Conservation (phyloP, 768 basidiomycete species). For the Suillus lakei region DNA sequence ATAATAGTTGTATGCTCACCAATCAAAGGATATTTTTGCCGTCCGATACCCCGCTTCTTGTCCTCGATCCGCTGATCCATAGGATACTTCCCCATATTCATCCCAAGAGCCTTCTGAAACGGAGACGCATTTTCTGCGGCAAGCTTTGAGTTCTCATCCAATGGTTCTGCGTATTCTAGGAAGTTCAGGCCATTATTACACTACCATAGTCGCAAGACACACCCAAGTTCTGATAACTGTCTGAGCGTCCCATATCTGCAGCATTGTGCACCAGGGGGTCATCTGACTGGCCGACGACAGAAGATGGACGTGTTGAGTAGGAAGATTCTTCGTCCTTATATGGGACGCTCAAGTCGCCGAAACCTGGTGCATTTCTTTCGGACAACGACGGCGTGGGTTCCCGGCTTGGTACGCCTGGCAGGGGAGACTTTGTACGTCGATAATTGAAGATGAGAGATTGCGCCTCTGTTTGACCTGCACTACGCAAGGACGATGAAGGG, state of each 20-base stretch:
- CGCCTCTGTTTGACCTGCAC: slow-evolving; percentile 23
- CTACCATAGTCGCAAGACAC: slow-evolving; percentile 5
- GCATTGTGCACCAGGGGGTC: slow-evolving; percentile 52
- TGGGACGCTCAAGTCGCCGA: slow-evolving; percentile 13
- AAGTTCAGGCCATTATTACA: slow-evolving; percentile 9
- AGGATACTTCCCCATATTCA: slow-evolving; percentile 53
- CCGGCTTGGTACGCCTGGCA: slow-evolving; percentile 15
- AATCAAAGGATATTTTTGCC: slow-evolving; percentile 79
- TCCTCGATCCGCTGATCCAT: slow-evolving; percentile 84
- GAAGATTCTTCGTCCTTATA: slow-evolving; percentile 32
- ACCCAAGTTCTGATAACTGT: slow-evolving; percentile 62
- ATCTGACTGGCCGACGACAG: slow-evolving; percentile 27
- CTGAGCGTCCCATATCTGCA: slow-evolving; percentile 43
- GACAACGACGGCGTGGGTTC: slow-evolving; percentile 22
- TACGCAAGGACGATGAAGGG: slow-evolving; percentile 9
- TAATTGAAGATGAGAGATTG: slow-evolving; percentile 32
- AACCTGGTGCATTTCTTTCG: slow-evolving; percentile 11
- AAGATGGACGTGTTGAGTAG: slow-evolving; percentile 16
- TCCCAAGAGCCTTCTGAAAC: slow-evolving; percentile 47
- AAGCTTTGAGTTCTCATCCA: slow-evolving; percentile 26
- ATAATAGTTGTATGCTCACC: slow-evolving; percentile 49
- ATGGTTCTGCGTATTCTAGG: slow-evolving; percentile 70
- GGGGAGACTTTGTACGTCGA: slow-evolving; percentile 17
- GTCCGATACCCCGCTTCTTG: slow-evolving; percentile 83
- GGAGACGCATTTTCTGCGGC: slow-evolving; percentile 46